Evolutionary conservation across 2,329 filamentous ascomycete species (phyloP).

Genomic region (Calycina herbarum): DNA sequence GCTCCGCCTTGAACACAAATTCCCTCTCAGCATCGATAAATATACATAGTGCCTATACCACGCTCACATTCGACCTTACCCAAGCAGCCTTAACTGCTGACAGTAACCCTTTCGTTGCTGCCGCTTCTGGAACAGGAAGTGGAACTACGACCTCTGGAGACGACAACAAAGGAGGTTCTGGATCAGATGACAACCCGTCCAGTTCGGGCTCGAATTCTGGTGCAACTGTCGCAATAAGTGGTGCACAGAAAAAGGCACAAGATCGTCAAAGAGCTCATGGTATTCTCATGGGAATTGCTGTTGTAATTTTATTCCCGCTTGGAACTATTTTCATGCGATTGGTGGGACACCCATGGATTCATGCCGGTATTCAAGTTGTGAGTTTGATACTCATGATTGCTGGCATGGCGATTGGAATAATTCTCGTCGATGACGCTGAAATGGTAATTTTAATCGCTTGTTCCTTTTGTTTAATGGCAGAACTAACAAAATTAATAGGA

Average conservation of each 20-base stretch:
- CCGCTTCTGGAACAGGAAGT: neutral
- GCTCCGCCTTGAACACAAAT: constrained; percentile 26
- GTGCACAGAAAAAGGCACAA: neutral
- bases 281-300: constrained; percentile 60
- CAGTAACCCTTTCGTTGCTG: constrained; percentile 29
- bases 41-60: constrained; percentile 23
- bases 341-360: constrained; percentile 50
- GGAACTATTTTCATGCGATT: constrained; percentile 62
- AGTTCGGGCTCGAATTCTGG: constrained; percentile 4
- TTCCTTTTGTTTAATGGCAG: neutral
- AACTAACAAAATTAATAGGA: constrained; percentile 43
- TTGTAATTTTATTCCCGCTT: constrained; percentile 59
- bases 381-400: constrained; percentile 59
- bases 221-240: neutral
- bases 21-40: constrained; percentile 21
- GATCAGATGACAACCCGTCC: neutral
- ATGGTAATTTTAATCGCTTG: constrained; percentile 30
- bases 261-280: constrained; percentile 48
- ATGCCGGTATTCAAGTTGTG: constrained; percentile 56
- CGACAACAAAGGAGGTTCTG: neutral
- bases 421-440: constrained; percentile 43
- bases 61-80: constrained; percentile 32
- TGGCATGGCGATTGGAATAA: constrained; percentile 58
- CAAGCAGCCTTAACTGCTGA: constrained; percentile 28
- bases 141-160: constrained; percentile 5